These are phyloP conservation scores for Pseudogymnoascus sp. DNA, from an alignment of 2,329 filamentous ascomycete species.

Conservation along the genomic window DNA sequence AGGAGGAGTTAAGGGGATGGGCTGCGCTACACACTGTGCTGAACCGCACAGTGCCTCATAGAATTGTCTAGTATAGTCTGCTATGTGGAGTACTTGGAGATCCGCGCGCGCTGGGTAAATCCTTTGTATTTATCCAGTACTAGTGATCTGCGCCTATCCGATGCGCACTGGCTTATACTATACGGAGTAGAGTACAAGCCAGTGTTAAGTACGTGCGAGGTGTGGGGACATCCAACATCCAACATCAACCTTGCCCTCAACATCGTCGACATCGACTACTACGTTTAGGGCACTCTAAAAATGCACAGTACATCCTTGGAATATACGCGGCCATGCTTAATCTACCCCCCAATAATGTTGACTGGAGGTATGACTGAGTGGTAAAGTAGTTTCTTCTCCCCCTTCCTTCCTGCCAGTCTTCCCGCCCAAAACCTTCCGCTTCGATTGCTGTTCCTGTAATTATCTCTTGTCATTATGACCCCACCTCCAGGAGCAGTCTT, in stretches of 20 bases:
- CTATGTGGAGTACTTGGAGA: background rate
- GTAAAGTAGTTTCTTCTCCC: background rate
- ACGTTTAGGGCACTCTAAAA: background rate
- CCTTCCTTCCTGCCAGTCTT: background rate
- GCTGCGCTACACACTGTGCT: background rate
- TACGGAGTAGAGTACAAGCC: too few species aligned
- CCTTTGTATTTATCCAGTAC: too few species aligned
- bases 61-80: background rate
- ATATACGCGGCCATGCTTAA: background rate
- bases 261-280: background rate
- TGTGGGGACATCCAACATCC: constrained; percentile 1
- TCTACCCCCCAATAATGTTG: background rate
- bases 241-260: background rate
- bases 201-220: background rate
- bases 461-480: background rate
- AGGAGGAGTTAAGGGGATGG: background rate
- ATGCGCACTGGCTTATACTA: too few species aligned
- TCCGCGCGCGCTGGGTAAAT: background rate
- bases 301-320: background rate
- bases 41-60: background rate
- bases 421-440: background rate
- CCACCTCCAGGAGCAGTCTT: background rate
- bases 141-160: too few species aligned
- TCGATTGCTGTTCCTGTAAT: background rate
- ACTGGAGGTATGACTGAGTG: background rate